Percentiles rank a stretch among this genome's conserved stretches.
Evolutionary conservation across 225 moss, liverwort and hornwort species (phyloP).

Genomic region (Thuidium tamariscinum): DNA sequence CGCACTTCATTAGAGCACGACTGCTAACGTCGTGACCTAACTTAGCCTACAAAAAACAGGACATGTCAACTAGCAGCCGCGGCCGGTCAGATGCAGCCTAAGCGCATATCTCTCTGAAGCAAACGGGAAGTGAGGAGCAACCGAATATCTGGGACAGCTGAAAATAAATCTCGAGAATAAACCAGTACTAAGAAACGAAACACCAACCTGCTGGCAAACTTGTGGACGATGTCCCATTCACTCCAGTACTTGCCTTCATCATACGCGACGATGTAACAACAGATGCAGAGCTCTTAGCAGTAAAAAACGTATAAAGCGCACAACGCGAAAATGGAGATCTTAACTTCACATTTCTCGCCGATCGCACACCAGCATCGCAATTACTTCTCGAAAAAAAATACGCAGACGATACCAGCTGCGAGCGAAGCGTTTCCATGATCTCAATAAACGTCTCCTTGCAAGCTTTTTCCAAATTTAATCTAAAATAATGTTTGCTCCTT

Average conservation of each 20-base stretch:
- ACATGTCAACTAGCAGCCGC: background rate
- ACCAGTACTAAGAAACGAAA: background rate
- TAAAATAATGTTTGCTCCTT: background rate
- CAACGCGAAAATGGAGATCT: background rate
- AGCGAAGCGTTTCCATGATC: background rate
- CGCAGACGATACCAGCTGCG: background rate
- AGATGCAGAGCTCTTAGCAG: background rate
- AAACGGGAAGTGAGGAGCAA: background rate
- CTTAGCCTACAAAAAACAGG: background rate
- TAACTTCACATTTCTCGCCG: background rate
- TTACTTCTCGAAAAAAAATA: background rate
- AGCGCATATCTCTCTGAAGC: background rate
- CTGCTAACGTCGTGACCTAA: background rate
- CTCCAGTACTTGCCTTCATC: background rate
- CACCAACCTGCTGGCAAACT: conserved; percentile 21
- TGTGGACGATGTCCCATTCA: background rate
- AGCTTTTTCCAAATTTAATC: background rate
- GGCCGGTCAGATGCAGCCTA: background rate
- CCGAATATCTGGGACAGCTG: background rate
- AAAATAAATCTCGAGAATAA: background rate
- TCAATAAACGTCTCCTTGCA: background rate
- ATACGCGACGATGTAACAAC: background rate
- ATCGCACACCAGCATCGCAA: background rate
- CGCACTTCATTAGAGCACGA: background rate
- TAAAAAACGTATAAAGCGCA: background rate